Base-by-base conservation (phyloP, 768 basidiomycete genomes). In the Tephrocybe sp. region DNA sequence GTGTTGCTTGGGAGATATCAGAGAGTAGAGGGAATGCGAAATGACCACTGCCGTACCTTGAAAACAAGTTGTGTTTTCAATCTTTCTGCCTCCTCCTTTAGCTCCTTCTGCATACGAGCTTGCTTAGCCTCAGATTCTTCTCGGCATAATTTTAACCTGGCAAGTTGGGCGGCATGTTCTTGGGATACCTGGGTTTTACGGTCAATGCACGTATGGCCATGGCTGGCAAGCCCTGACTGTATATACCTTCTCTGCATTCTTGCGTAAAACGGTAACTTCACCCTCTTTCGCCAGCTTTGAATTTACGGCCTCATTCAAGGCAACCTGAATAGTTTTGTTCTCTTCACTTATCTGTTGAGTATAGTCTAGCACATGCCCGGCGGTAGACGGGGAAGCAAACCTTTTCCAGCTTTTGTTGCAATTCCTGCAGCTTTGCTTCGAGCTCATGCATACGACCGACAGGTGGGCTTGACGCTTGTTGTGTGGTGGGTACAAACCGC, bases 31-130 rank as follows among this genome's bases (percentile, higher is more conserved):
- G 3, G 1, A 40, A 36, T 45, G 11, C 11, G 12, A 33, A 39
- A 5, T 53, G 44, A 46, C 19, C 16, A 56, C 30, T 45, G n/a
- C n/a, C n/a, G n/a, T 66, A 86, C 88, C 67, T 79, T 86, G 71
- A 91, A 89, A 19, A 75, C 70, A 37, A 79, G 77, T 49, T 86
- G 80, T 1, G 87, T 86, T 58, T 77, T 83, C 47, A 88, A 59
- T 10, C 83, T 78, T 62, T 89, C 88, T 54, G 83, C 73, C 57
- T 89, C 85, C 49, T 77, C 80, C 56, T 81, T 81, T 67, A 82
- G 70, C 39, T 83, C 77, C 59, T 79, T 83, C 51, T 84, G 80
- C 42, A 82, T 58, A 46, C 79, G 71, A 3, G 65, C 59, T 50
- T 81, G 79, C 54, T 74, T 79, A 4, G 74, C 70, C 54, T 86